Conservation (phyloP, 768 basidiomycete species). For the Termitomyces sp. region DNA sequence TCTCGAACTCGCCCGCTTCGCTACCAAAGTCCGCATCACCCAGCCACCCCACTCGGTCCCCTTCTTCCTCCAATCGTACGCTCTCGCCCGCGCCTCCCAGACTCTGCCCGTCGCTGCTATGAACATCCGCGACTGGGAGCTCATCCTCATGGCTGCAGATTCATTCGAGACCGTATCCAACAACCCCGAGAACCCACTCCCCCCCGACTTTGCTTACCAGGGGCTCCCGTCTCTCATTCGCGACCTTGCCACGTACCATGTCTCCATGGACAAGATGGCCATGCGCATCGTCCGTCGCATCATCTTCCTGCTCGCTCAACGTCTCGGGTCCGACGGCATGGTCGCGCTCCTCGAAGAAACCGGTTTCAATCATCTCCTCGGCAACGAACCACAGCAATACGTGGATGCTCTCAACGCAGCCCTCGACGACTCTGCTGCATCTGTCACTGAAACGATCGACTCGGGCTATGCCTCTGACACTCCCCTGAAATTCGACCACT, state of each 20-base stretch:
- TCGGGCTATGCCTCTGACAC: conserved; percentile 7
- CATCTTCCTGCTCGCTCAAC: conserved; percentile 19
- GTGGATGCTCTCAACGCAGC: conserved; percentile 16
- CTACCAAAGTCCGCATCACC: conserved; percentile 24
- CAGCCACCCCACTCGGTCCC: conserved; percentile 27
- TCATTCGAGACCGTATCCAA: conserved; percentile 26
- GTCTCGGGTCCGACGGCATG: conserved; percentile 20
- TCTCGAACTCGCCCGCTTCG: conserved; percentile 28
- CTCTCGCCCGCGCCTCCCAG: conserved; percentile 23
- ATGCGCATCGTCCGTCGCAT: conserved; percentile 18
- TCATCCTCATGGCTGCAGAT: conserved; percentile 36
- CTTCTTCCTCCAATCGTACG: conserved; percentile 41
- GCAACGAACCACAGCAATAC: conserved; percentile 15
- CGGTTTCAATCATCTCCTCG: conserved; percentile 22
- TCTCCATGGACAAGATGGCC: conserved; percentile 25
- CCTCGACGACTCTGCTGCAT: conserved; percentile 7
- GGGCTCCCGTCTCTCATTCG: conserved; percentile 38
- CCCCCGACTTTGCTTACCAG: conserved; percentile 26
- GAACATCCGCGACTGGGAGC: conserved; percentile 35
- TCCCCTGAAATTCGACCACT: conserved; percentile 1
- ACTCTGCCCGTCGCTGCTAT: conserved; percentile 24
- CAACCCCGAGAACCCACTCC: conserved; percentile 19
- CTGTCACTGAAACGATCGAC: conserved; percentile 3
- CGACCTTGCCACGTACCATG: conserved; percentile 26
- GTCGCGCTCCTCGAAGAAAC: conserved; percentile 21